phyloP scores from a whole-genome alignment of 352 stramenopile species.

The Globisporangium perplexum region DNA sequence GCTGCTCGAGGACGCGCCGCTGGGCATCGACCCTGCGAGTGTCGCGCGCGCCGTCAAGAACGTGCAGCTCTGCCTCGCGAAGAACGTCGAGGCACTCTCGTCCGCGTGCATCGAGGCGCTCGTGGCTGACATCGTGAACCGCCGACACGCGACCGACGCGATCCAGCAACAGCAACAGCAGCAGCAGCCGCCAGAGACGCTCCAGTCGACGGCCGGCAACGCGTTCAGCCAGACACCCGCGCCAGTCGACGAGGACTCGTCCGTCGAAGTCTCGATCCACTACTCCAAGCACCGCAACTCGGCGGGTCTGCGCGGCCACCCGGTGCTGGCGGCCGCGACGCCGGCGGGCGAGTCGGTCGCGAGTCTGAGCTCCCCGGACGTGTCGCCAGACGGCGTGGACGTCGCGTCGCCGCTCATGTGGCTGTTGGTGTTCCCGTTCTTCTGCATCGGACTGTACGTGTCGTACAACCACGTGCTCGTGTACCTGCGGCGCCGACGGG shows the following conservation, averaged over 20 bases:
- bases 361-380: not conserved
- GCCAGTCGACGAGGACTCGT: conserved; percentile 36
- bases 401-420: conserved; percentile 34
- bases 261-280: conserved; percentile 52
- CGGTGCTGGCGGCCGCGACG: conserved; percentile 15
- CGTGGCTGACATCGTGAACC: conserved; percentile 17
- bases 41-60: conserved; percentile 34
- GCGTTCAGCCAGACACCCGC: not conserved
- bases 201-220: conserved; percentile 1
- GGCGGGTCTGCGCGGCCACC: conserved; percentile 22
- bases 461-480: conserved; percentile 27
- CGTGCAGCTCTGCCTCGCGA: conserved; percentile 46
- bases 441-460: conserved; percentile 54
- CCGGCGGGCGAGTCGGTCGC: conserved; percentile 15
- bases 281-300: conserved; percentile 46
- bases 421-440: conserved; percentile 56
- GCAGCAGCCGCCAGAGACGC: conserved; percentile 1
- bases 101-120: conserved; percentile 40
- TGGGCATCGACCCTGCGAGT: conserved; percentile 24
- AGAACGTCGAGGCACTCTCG: conserved; percentile 50
- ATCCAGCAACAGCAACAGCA: not conserved
- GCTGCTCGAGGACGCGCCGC: conserved; percentile 32
- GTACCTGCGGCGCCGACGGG: conserved; percentile 49
- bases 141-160: conserved; percentile 1
- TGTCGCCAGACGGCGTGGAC: conserved; percentile 12